Evolutionary conservation across 2,329 filamentous ascomycete species (phyloP), one percentile per base, ranked within the genome.

Genomic region (Aspergillus arachidicola): DNA sequence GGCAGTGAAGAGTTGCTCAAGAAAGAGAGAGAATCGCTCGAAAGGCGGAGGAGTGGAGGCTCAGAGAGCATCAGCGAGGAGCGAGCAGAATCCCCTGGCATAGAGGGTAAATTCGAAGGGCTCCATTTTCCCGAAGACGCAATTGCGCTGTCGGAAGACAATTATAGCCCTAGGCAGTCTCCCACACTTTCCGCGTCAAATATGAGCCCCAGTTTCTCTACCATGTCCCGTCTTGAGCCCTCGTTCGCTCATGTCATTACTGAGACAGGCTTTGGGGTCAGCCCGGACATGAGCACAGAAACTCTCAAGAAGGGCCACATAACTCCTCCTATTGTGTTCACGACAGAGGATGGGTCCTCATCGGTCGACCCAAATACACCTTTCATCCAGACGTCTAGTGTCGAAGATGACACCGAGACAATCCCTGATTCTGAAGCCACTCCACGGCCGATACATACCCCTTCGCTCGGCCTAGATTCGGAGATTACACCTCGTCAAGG

Each of bases 1-100:
- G 79, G 77, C 57, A 76, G 75, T 57, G 80, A 82, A 51, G 80
- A 82, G 41, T 65, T 75, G 9, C 62, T 77, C 41, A 73, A 71
- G 55, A 75, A 71, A 64, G 76, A 74, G 66, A 74, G 70, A 48
- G 77, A 79, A 41, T 69, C 74, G 14, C 62, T 78, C 43, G 75
- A 74, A 60, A 72, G 73, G 36, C 68, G 64, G 51, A 66, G 62
- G 48, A 65, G 65, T 53, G 68, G 62, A 30, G 69, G 70, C 21
- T 71, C 67, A 1, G 66, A 65, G n/a, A 67, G 68, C 9, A 61
- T 63, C 19, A 61, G 59, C 57, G 69, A 73, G 6, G 71, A 74
- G 23, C 60, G 63, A 28, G 51, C 69, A 34, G 68, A 67, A 3
- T 70, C 75, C 2, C 67, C 70, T 7, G 70, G 66, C 6, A 54